A percentile compares a stretch with the other conserved stretches of the same genome.
These are phyloP conservation scores for Debaryomyces nepalensis DNA, from an alignment of 1,139 yeast species.

Conservation along the genomic window DNA sequence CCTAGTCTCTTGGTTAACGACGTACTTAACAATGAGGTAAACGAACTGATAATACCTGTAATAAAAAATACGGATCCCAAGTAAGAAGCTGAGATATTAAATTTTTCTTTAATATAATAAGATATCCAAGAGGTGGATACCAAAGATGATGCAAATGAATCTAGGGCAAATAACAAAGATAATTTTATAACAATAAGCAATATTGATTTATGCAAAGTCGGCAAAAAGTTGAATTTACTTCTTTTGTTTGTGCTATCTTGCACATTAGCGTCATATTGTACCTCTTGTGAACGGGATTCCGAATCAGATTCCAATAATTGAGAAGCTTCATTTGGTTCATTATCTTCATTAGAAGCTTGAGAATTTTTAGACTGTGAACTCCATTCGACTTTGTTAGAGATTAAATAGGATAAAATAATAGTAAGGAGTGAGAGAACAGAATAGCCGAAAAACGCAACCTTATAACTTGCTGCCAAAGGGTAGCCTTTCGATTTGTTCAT, in stretches of 20 bases:
- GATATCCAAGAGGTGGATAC: conserved; percentile 52
- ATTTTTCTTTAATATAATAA: conserved; percentile 43
- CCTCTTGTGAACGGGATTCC: neutral
- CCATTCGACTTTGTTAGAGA: conserved; percentile 28
- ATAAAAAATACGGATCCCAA: conserved; percentile 46
- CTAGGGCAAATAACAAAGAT: conserved; percentile 44
- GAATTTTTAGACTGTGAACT: conserved; percentile 2
- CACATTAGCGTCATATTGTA: conserved; percentile 3
- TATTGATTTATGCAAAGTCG: conserved; percentile 25
- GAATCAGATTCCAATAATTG: conserved; percentile 15
- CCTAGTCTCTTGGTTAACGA: conserved; percentile 48
- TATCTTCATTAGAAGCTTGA: neutral
- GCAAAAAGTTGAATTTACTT: conserved; percentile 24
- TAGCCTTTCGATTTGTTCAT: conserved; percentile 24
- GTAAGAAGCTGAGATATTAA: conserved; percentile 35
- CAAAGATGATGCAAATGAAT: conserved; percentile 49
- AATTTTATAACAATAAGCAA: conserved; percentile 35
- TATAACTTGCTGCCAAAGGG: conserved; percentile 32
- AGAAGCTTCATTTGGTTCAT: conserved; percentile 16
- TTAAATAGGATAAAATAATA: conserved; percentile 23
- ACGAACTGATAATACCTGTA: conserved; percentile 44
- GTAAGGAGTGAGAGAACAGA: conserved; percentile 27
- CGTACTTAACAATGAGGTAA: conserved; percentile 48
- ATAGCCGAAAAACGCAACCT: conserved; percentile 32
- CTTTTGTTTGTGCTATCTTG: conserved; percentile 12